A percentile compares a stretch with the other conserved stretches of the same genome.
Evolutionary conservation across 2,329 filamentous ascomycete species (phyloP).

Genomic region (Neocatenulostroma microsporum): DNA sequence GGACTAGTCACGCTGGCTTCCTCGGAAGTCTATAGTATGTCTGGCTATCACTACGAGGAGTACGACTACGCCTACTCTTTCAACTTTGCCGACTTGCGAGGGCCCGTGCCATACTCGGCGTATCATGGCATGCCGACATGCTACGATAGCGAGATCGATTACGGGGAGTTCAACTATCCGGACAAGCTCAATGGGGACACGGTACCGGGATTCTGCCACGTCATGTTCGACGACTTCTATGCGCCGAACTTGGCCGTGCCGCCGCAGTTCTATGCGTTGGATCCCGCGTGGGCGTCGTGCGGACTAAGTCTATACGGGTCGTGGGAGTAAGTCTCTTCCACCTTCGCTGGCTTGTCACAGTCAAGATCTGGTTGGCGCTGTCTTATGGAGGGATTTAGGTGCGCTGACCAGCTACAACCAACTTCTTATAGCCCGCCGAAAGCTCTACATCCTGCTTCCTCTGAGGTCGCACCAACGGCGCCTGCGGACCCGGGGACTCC

Average conservation of each 20-base stretch:
- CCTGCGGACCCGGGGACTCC: not conserved
- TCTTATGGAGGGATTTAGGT: too few relatives aligned
- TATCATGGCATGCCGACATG: slow-evolving; percentile 1
- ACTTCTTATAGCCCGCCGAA: not conserved
- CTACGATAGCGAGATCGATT: not conserved
- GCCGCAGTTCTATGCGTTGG: not conserved
- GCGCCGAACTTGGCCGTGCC: not conserved
- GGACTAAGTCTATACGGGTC: not conserved
- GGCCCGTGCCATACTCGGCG: not conserved
- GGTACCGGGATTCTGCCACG: not conserved
- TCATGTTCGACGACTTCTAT: not conserved
- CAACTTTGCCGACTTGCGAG: slow-evolving; percentile 4
- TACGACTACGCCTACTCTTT: slow-evolving; percentile 1
- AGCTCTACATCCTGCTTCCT: not conserved
- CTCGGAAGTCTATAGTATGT: slow-evolving; percentile 2
- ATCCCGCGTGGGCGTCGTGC: not conserved
- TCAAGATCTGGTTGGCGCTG: not conserved
- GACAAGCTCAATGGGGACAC: slow-evolving; percentile 1
- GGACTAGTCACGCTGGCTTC: not conserved
- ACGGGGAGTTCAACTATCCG: not conserved
- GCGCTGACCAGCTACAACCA: too few relatives aligned
- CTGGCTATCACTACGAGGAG: not conserved
- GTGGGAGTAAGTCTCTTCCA: not conserved
- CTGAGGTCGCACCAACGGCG: not conserved
- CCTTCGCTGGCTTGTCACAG: too few relatives aligned